Evolutionary conservation across 192 early-diverging fungal species (phyloP), one percentile per base, ranked within the genome.

Genomic region (Podochytrium sp.): DNA sequence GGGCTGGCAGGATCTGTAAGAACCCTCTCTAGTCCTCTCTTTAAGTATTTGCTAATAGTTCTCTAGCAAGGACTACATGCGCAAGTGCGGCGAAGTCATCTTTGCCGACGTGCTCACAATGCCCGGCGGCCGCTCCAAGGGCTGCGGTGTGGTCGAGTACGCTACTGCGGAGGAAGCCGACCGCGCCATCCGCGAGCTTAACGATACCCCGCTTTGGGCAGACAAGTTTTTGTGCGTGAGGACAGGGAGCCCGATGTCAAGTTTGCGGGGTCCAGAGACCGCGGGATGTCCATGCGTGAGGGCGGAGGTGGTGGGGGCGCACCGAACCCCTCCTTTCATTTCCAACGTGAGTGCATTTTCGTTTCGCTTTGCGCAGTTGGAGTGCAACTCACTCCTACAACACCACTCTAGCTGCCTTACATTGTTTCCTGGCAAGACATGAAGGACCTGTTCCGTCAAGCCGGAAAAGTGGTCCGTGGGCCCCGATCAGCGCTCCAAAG

Each of bases 41-140:
- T n/a, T n/a, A n/a, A n/a, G n/a, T n/a, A 95, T 71, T 79, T 95
- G 70, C n/a, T n/a, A n/a, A n/a, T n/a, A n/a, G n/a, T n/a, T n/a
- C n/a, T n/a, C n/a, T n/a, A n/a, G n/a, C n/a, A 93, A 93, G 75
- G 91, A 94, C 72, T 94, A 89, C 66, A 92, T 93, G 91, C 79
- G 90, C 30, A 82, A 92, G 80, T 91, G 84, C 50, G 93, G 93
- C 55, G 85, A 90, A 56, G 92, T 94, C 14, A 80, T 92, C 10
- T 86, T 87, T 82, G 92, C 90, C 18, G 91, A 94, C 76, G 83
- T 94, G n/a, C 60, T 93, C 37, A 81, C 84, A 39, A 58, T 74
- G 51, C 76, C 79, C 10, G 83, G 77, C 49, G 90, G 90, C 47
- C 83, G 87, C 18, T 92, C 92, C 23, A 91, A 91, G 68, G 86